These are phyloP conservation scores for Acacia melanoxylon DNA, from an alignment of 306 rosid species.

Conservation along the genomic window DNA sequence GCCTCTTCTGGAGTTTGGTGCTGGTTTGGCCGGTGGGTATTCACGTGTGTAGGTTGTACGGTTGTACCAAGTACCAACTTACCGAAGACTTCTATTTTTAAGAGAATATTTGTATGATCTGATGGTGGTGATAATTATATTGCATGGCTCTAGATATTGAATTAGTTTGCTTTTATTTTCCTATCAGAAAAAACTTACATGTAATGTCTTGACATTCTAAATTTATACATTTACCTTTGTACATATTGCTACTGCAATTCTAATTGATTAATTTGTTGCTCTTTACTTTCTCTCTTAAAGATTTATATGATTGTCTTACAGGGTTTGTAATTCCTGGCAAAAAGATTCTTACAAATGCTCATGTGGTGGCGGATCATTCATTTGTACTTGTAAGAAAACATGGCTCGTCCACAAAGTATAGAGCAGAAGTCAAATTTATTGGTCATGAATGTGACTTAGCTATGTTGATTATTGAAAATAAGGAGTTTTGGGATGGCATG, in stretches of 20 bases:
- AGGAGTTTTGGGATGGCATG: conserved; percentile 81
- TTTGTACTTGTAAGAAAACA: conserved; percentile 93
- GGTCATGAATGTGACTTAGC: conserved; percentile 97
- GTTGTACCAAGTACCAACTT: neutral
- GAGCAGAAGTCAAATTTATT: conserved; percentile 79
- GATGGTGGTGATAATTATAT: no score
- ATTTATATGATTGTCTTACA: conserved; percentile 31
- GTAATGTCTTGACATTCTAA: neutral
- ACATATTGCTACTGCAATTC: neutral
- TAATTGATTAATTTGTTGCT: neutral
- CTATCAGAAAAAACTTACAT: neutral
- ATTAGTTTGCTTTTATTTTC: neutral
- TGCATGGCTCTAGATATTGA: neutral
- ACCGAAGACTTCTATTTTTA: neutral
- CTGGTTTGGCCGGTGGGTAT: neutral
- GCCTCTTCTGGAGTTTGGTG: neutral
- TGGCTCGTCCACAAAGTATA: conserved; percentile 81
- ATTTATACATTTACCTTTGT: neutral
- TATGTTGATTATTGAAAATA: conserved; percentile 58
- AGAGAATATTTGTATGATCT: neutral
- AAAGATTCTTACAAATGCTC: conserved; percentile 87
- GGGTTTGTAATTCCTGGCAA: conserved; percentile 78
- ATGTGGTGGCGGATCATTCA: conserved; percentile 88
- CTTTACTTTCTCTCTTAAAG: conserved; percentile 9
- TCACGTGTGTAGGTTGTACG: neutral